Conservation (phyloP, 257 asterid species). For the Solanum acaule region DNA sequence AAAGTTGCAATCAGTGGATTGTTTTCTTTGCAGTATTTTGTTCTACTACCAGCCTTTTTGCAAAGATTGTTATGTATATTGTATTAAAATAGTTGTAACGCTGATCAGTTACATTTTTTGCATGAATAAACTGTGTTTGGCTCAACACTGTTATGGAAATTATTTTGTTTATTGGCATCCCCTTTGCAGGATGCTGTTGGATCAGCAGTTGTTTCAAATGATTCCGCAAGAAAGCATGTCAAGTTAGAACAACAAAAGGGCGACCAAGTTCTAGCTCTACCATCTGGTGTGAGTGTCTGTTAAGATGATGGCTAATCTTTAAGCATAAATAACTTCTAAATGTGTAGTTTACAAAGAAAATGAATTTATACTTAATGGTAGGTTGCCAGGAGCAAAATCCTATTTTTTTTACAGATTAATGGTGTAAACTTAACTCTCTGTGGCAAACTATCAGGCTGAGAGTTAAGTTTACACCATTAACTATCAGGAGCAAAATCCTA, state of each 20-base stretch:
- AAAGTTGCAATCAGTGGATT: background rate
- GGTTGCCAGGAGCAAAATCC: background rate
- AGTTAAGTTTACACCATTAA: too few species aligned
- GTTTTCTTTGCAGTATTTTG: background rate
- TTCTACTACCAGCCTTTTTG: background rate
- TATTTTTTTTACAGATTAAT: background rate
- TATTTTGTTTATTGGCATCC: background rate
- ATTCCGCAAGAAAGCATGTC: background rate
- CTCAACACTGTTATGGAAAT: background rate
- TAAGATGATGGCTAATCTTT: background rate
- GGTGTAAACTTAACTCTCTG: background rate
- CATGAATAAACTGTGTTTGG: background rate
- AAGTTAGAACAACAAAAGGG: conserved; percentile 8
- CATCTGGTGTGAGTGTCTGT: conserved; percentile 9
- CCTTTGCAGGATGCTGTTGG: conserved; percentile 9
- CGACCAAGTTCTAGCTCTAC: conserved; percentile 6
- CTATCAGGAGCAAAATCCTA: too few species aligned
- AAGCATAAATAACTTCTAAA: background rate
- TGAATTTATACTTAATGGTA: background rate
- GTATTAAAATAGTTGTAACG: background rate
- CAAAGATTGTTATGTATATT: background rate
- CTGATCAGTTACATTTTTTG: background rate
- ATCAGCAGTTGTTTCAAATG: background rate
- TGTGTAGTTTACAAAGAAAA: background rate
- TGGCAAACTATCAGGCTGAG: background rate